These are phyloP conservation scores for Apophysomyces ossiformis DNA, from an alignment of 371 early-diverging fungal species.

Conservation along the genomic window DNA sequence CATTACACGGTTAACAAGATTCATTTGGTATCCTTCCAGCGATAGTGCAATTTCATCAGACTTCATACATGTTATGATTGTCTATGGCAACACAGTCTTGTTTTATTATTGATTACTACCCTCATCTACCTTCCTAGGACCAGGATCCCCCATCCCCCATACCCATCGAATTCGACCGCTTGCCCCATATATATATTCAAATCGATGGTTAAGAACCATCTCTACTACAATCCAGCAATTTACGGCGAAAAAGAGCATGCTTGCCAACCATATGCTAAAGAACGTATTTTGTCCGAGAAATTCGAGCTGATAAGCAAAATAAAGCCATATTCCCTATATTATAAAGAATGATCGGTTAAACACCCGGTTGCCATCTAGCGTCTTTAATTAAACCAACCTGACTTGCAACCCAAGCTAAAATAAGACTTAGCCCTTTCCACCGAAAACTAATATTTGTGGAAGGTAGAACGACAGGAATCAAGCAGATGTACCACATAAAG, in stretches of 20 bases:
- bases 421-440: constrained; percentile 63
- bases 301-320: constrained; percentile 84
- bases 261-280: constrained; percentile 72
- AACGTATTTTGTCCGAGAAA: constrained; percentile 87
- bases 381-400: constrained; percentile 53
- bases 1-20: too few species aligned
- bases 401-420: constrained; percentile 73
- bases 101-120: background rate
- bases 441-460: constrained; percentile 55
- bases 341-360: background rate
- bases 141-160: constrained; percentile 58
- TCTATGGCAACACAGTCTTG: too few species aligned
- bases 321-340: constrained; percentile 82
- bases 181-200: constrained; percentile 57
- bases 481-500: constrained; percentile 98
- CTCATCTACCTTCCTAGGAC: constrained; percentile 6
- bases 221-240: constrained; percentile 76
- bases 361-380: too few species aligned
- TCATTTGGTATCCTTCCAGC: too few species aligned
- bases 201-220: constrained; percentile 60
- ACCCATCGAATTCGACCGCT: constrained; percentile 59
- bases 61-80: too few species aligned
- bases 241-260: constrained; percentile 66
- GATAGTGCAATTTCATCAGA: too few species aligned
- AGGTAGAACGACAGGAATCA: constrained; percentile 87